These are phyloP conservation scores for Umbelopsis isabellina DNA, from an alignment of 192 early-diverging fungal genomes.

Conservation along the genomic window DNA sequence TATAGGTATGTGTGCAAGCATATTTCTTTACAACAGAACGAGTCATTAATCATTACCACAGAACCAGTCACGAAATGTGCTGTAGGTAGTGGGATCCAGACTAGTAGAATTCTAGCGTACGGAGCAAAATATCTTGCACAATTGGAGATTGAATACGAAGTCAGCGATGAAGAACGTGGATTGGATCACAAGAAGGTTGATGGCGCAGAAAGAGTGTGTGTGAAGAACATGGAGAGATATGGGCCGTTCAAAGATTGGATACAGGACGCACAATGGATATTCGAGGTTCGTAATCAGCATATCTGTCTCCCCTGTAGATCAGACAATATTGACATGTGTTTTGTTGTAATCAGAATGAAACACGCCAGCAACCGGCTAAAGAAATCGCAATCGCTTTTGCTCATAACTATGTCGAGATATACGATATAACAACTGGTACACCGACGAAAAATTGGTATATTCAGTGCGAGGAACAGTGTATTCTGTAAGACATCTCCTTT, in stretches of 20 bases:
- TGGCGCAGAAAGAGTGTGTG: background rate
- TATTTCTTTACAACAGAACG: background rate
- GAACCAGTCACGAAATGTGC: background rate
- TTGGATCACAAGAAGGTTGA: background rate
- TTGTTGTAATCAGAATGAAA: constrained; percentile 2
- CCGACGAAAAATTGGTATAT: constrained; percentile 39
- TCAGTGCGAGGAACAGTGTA: constrained; percentile 70
- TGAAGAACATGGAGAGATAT: constrained; percentile 20
- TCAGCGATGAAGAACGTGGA: background rate
- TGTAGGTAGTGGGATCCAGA: background rate
- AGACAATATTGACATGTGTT: background rate
- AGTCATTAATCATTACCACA: background rate
- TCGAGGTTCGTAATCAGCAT: constrained; percentile 26
- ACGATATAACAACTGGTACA: constrained; percentile 32
- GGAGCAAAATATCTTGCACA: constrained; percentile 54
- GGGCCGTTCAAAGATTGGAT: constrained; percentile 75
- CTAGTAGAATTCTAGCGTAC: constrained; percentile 41
- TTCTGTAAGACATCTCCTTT: constrained; percentile 43
- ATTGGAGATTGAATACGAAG: constrained; percentile 19
- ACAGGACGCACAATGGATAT: constrained; percentile 73
- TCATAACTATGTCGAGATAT: constrained; percentile 75
- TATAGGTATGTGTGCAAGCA: constrained; percentile 38
- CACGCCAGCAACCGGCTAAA: constrained; percentile 24
- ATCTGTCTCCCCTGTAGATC: background rate
- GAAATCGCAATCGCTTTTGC: constrained; percentile 69